Conservation (phyloP, 1,284 basidiomycete species). For the Puccinia polysora region DNA sequence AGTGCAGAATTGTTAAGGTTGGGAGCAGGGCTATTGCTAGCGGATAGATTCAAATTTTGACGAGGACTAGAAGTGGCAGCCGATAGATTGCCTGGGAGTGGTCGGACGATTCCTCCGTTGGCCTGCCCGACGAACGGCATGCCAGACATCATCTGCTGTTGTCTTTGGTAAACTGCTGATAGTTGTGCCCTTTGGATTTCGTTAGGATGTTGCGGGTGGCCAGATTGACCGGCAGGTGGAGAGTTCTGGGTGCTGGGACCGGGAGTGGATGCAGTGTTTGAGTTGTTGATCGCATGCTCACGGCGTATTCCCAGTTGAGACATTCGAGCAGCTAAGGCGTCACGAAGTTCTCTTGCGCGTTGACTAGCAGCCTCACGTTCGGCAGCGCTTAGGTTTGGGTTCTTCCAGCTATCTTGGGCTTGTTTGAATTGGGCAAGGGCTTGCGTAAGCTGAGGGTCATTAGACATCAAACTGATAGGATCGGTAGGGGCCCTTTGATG, state of each 20-base stretch:
- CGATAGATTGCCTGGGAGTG: constrained; percentile 10
- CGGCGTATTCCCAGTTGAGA: constrained; percentile 16
- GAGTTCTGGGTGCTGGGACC: not conserved
- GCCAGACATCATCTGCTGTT: constrained; percentile 39
- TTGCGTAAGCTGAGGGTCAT: constrained; percentile 13
- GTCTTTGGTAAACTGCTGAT: constrained; percentile 35
- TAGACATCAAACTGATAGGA: not conserved
- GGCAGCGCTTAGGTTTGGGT: constrained; percentile 6
- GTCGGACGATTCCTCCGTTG: not conserved
- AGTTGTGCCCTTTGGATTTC: constrained; percentile 39
- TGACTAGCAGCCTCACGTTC: constrained; percentile 29
- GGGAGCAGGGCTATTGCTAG: constrained; percentile 24
- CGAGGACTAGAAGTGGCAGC: constrained; percentile 29
- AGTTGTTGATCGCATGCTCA: not conserved
- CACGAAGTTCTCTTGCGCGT: constrained; percentile 21
- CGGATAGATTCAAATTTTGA: constrained; percentile 31
- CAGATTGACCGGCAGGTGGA: constrained; percentile 13
- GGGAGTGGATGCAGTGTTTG: constrained; percentile 8
- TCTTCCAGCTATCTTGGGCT: constrained; percentile 14
- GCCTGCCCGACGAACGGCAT: constrained; percentile 21
- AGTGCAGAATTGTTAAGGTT: constrained; percentile 1
- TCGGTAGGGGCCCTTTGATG: not conserved
- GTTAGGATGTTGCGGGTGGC: constrained; percentile 38
- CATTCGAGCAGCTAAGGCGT: constrained; percentile 14
- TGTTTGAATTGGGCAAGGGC: constrained; percentile 21